These are phyloP conservation scores for Peribolospora kevripleyi DNA, from an alignment of 768 basidiomycete species.

Conservation along the genomic window DNA sequence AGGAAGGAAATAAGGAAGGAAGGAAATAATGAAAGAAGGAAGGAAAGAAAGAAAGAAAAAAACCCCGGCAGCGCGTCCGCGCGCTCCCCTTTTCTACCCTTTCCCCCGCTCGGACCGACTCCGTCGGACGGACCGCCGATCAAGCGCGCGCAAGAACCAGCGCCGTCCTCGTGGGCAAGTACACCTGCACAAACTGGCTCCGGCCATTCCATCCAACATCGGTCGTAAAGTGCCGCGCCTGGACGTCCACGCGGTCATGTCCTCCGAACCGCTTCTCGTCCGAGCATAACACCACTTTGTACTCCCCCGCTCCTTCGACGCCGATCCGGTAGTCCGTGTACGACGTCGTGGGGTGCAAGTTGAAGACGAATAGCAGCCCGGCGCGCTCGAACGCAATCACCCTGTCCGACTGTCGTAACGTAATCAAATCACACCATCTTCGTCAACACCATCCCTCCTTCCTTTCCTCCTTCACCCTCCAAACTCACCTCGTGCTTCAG, in stretches of 20 bases:
- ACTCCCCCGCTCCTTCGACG: conserved; percentile 57
- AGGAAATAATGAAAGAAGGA: no score
- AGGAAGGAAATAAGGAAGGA: no score
- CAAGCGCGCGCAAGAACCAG: background rate
- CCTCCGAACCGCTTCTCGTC: conserved; percentile 80
- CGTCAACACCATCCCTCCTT: background rate
- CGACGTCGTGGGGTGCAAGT: conserved; percentile 77
- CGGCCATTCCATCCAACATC: conserved; percentile 78
- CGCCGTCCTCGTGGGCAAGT: conserved; percentile 8
- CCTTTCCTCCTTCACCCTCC: background rate
- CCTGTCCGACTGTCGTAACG: conserved; percentile 35
- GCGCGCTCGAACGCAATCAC: conserved; percentile 83
- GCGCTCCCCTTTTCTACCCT: no score
- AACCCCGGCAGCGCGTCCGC: no score
- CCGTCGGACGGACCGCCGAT: no score
- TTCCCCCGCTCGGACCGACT: no score
- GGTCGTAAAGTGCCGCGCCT: conserved; percentile 49
- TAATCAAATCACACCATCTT: background rate
- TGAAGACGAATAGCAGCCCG: conserved; percentile 83
- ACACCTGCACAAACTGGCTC: conserved; percentile 66
- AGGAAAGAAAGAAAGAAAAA: no score
- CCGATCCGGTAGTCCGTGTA: conserved; percentile 88
- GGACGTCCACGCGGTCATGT: conserved; percentile 48
- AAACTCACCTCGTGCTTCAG: conserved; percentile 53
- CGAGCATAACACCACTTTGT: conserved; percentile 44